A percentile compares a stretch with the other conserved stretches of the same genome.
phyloP scores from a whole-genome alignment of 1,284 basidiomycete species.

The Thecaphora frezii region DNA sequence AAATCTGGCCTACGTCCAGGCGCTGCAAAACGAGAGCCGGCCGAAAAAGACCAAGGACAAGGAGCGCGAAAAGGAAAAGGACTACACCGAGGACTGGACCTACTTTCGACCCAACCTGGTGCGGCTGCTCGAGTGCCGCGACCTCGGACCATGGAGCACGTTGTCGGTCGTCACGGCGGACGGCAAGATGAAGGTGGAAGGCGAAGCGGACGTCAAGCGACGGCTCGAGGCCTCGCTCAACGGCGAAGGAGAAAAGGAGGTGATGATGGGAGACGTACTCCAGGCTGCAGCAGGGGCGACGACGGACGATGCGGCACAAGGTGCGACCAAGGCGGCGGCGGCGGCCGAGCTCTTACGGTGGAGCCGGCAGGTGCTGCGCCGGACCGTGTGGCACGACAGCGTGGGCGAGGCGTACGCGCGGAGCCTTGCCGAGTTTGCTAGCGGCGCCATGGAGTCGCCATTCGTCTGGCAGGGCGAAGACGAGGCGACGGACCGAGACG shows the following conservation, averaged over 20 bases:
- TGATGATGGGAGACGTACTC: conserved; percentile 8
- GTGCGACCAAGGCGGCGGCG: conserved; percentile 6
- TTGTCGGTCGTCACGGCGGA: background rate
- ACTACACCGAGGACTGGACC: conserved; percentile 49
- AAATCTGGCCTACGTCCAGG: conserved; percentile 31
- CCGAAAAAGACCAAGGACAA: conserved; percentile 44
- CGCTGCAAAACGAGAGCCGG: conserved; percentile 35
- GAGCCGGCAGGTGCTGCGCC: conserved; percentile 16
- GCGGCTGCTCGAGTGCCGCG: conserved; percentile 34
- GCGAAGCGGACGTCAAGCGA: conserved; percentile 11
- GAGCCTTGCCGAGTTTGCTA: conserved; percentile 43
- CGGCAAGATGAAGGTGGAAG: conserved; percentile 6
- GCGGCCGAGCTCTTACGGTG: conserved; percentile 25
- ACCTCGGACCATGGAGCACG: conserved; percentile 27
- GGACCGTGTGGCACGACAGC: conserved; percentile 37
- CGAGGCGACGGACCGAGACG: background rate
- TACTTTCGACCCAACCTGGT: conserved; percentile 40
- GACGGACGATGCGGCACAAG: conserved; percentile 8
- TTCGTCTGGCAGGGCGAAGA: conserved; percentile 10
- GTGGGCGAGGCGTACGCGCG: conserved; percentile 36
- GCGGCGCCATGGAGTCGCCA: conserved; percentile 28
- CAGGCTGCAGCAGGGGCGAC: conserved; percentile 9
- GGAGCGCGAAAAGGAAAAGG: conserved; percentile 44
- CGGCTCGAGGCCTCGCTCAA: conserved; percentile 7
- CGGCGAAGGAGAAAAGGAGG: conserved; percentile 6